Evolutionary conservation across 106 monocot species (phyloP).

Genomic region (Apostasia shenzhenica): DNA sequence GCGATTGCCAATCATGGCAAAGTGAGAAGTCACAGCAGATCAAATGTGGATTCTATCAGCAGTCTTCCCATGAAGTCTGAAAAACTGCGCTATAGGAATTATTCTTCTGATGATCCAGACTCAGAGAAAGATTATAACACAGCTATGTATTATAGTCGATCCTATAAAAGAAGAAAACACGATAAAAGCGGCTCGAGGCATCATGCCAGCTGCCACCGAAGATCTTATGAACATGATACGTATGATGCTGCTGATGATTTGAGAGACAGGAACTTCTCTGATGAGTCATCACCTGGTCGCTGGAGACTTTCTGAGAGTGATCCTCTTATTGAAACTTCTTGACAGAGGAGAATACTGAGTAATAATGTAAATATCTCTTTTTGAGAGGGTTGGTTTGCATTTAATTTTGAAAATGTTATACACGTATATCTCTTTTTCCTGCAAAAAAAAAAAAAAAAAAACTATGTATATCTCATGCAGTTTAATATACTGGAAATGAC

Average conservation of each 20-base stretch:
- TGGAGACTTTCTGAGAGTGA: slow-evolving; percentile 6
- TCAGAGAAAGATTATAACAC: slow-evolving; percentile 1
- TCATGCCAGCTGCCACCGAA: background rate
- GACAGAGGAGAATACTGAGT: no score
- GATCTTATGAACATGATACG: background rate
- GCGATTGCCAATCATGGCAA: slow-evolving; percentile 7
- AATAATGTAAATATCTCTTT: no score
- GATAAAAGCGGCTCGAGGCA: slow-evolving; percentile 2
- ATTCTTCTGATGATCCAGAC: slow-evolving; percentile 7
- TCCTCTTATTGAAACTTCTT: background rate
- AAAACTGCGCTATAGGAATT: slow-evolving; percentile 14
- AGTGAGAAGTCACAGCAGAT: slow-evolving; percentile 1
- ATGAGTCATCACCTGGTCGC: slow-evolving; percentile 6
- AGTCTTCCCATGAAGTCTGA: slow-evolving; percentile 9
- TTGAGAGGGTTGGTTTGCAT: no score
- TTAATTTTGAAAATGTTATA: no score
- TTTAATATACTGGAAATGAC: no score
- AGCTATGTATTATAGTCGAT: background rate
- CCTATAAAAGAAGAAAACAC: slow-evolving; percentile 9
- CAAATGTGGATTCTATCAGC: slow-evolving; percentile 12
- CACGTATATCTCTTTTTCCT: no score
- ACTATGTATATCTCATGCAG: no score
- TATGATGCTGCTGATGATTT: background rate
- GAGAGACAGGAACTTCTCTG: background rate
- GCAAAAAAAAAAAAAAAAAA: no score